A percentile compares a stretch with the other conserved stretches of the same genome.
Evolutionary conservation across 768 basidiomycete genomes (phyloP).

Genomic region (Lanmaoa rubissima): DNA sequence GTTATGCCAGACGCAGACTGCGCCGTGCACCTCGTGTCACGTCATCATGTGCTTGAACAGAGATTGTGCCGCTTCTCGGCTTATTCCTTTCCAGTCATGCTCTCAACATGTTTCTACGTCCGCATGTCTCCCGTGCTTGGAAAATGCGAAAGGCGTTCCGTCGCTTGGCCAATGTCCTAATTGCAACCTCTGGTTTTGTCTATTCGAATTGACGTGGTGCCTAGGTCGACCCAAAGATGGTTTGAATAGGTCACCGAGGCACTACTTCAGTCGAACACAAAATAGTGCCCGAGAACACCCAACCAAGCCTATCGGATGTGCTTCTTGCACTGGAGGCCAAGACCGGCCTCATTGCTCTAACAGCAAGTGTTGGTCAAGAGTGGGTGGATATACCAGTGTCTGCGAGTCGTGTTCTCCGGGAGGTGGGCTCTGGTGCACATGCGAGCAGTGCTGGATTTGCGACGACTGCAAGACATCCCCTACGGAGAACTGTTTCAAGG

Average conservation of each 20-base stretch:
- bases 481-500: constrained; percentile 6
- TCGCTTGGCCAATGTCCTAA: constrained; percentile 19
- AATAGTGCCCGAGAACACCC: constrained; percentile 13
- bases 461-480: constrained; percentile 20
- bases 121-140: constrained; percentile 13
- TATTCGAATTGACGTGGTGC: constrained; percentile 23
- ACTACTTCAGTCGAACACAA: neutral
- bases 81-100: constrained; percentile 19
- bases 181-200: constrained; percentile 24
- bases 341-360: constrained; percentile 15
- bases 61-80: constrained; percentile 16
- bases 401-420: constrained; percentile 19
- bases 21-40: constrained; percentile 10
- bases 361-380: constrained; percentile 20
- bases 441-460: constrained; percentile 22
- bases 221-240: constrained; percentile 17
- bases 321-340: neutral
- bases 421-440: constrained; percentile 22
- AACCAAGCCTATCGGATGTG: constrained; percentile 13
- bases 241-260: neutral
- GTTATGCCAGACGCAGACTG: constrained; percentile 4
- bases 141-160: neutral
- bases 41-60: constrained; percentile 17
- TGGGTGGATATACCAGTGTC: constrained; percentile 6
- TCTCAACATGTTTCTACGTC: constrained; percentile 7